Evolutionary conservation across 2,329 filamentous ascomycete genomes (phyloP).

Genomic region (Monosporascus sp.): DNA sequence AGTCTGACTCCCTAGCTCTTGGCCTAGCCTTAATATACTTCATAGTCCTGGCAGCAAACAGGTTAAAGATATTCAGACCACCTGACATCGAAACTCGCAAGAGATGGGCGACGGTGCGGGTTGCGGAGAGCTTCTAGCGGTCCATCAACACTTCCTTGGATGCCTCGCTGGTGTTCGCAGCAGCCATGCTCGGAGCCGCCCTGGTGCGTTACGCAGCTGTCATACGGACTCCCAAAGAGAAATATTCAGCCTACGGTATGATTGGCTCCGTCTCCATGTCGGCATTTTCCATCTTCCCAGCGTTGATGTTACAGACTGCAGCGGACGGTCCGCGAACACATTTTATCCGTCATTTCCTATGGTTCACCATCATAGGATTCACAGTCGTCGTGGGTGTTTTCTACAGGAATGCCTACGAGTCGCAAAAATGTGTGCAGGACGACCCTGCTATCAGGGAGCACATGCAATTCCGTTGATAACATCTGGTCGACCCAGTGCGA

Average conservation of each 20-base stretch:
- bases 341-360: conserved; percentile 12
- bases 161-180: conserved; percentile 13
- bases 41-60: conserved; percentile 6
- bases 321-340: conserved; percentile 4
- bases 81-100: neutral
- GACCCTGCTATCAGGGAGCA: neutral
- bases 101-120: neutral
- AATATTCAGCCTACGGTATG: conserved; percentile 14
- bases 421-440: neutral
- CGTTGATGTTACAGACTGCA: conserved; percentile 12
- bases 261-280: conserved; percentile 15
- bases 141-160: conserved; percentile 12
- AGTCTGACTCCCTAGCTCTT: conserved; percentile 3
- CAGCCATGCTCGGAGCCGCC: conserved; percentile 14
- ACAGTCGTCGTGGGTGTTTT: conserved; percentile 10
- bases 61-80: neutral
- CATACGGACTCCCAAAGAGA: conserved; percentile 6
- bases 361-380: conserved; percentile 14
- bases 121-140: conserved; percentile 7
- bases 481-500: conserved; percentile 6
- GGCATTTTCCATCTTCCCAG: conserved; percentile 14
- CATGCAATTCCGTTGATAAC: conserved; percentile 2
- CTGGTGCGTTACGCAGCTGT: conserved; percentile 10
- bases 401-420: conserved; percentile 6
- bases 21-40: conserved; percentile 8